These are phyloP conservation scores for Allium sativum DNA, from an alignment of 106 monocot species.

Conservation along the genomic window DNA sequence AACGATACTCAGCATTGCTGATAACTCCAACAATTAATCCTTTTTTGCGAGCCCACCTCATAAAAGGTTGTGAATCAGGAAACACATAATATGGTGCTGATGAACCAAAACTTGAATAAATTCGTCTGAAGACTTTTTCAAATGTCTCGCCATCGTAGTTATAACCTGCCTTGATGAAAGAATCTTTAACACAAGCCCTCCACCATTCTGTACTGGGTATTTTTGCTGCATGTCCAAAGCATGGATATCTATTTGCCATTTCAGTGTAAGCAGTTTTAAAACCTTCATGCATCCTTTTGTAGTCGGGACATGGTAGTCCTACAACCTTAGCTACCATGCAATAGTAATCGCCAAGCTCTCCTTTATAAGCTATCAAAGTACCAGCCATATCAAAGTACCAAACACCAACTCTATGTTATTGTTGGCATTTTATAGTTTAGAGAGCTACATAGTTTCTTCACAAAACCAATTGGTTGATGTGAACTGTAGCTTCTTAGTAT, in stretches of 20 bases:
- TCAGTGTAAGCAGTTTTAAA: constrained; percentile 82
- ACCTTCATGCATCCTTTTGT: constrained; percentile 92
- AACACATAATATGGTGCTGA: constrained; percentile 82
- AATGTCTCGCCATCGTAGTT: constrained; percentile 94
- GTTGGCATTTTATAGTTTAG: no score
- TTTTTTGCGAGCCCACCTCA: constrained; percentile 70
- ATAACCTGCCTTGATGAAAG: constrained; percentile 70
- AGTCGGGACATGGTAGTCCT: constrained; percentile 84
- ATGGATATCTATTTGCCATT: constrained; percentile 76
- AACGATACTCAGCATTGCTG: constrained; percentile 88
- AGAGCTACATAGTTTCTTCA: no score
- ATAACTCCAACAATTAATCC: constrained; percentile 72
- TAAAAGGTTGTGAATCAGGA: constrained; percentile 74
- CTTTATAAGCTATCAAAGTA: constrained; percentile 93
- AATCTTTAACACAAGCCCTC: constrained; percentile 86
- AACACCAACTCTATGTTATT: no score
- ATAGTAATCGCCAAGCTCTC: constrained; percentile 96
- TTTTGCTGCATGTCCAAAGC: constrained; percentile 78
- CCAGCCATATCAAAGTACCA: no score
- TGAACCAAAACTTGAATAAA: constrained; percentile 88
- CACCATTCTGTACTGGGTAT: constrained; percentile 92
- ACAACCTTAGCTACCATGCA: constrained; percentile 95
- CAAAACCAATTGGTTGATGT: no score
- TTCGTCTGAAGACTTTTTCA: constrained; percentile 82
- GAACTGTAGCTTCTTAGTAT: no score